Evolutionary conservation across 2,329 filamentous ascomycete genomes (phyloP).

Genomic region (Drechslerella coelobrocha): DNA sequence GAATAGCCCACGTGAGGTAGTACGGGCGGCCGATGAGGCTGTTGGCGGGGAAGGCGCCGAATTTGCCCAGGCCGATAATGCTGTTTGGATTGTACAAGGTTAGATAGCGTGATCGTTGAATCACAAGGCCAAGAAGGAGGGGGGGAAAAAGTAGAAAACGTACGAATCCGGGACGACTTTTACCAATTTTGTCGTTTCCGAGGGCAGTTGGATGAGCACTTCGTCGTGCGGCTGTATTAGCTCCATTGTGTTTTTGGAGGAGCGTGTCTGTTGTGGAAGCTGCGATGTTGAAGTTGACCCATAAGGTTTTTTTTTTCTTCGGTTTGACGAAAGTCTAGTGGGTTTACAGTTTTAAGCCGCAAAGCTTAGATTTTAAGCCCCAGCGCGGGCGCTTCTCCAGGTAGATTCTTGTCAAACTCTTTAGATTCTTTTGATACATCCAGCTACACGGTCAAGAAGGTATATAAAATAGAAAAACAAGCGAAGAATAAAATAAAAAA

Average conservation of each 20-base stretch:
- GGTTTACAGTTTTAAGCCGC: conserved; percentile 25
- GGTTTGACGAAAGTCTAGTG: conserved; percentile 12
- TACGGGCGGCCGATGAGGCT: conserved; percentile 89
- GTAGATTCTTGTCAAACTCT: too few relatives aligned
- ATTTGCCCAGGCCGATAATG: conserved; percentile 87
- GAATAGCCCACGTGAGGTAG: conserved; percentile 78
- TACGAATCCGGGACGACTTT: conserved; percentile 71
- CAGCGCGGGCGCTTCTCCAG: too few relatives aligned
- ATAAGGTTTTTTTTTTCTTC: neutral
- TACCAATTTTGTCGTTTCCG: conserved; percentile 66
- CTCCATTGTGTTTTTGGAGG: conserved; percentile 57
- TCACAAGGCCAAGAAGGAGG: conserved; percentile 22
- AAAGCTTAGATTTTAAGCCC: too few relatives aligned
- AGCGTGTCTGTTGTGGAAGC: neutral
- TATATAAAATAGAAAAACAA: conserved; percentile 24
- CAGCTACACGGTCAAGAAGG: neutral
- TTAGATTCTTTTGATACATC: neutral
- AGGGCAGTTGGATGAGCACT: conserved; percentile 66
- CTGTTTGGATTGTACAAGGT: conserved; percentile 62
- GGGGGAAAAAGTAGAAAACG: conserved; percentile 57
- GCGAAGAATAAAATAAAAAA: conserved; percentile 46
- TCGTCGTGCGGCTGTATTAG: conserved; percentile 63
- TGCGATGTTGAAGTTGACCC: conserved; percentile 8
- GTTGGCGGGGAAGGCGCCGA: conserved; percentile 87
- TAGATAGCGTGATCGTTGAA: conserved; percentile 53